Evolutionary conservation across 306 rosid genomes (phyloP).

Genomic region (Delonix regia): DNA sequence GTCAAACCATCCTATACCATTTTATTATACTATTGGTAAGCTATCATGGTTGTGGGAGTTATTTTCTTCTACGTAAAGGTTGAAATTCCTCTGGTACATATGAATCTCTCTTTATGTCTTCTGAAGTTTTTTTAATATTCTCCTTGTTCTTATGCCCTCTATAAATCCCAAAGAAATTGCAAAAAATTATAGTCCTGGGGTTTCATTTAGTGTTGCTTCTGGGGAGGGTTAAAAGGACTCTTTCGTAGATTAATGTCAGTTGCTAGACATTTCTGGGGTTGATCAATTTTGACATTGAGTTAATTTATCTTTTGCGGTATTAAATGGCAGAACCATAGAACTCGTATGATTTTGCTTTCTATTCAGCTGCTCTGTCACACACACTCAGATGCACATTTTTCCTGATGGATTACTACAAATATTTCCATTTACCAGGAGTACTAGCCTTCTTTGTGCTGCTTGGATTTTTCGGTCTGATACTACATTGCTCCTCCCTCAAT

Average conservation of each 20-base stretch:
- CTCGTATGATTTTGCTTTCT: slow-evolving; percentile 10
- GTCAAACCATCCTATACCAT: slow-evolving; percentile 96
- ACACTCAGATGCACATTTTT: neutral
- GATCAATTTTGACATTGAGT: neutral
- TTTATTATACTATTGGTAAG: slow-evolving; percentile 93
- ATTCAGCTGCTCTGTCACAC: neutral
- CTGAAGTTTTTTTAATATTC: slow-evolving; percentile 14
- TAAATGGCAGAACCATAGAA: slow-evolving; percentile 29
- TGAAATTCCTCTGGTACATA: slow-evolving; percentile 2
- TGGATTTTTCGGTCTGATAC: slow-evolving; percentile 95
- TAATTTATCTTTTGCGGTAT: slow-evolving; percentile 4
- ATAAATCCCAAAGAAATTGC: neutral
- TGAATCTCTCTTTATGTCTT: neutral
- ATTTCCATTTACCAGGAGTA: slow-evolving; percentile 64
- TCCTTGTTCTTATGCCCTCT: neutral
- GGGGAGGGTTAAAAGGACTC: neutral
- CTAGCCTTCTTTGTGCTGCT: slow-evolving; percentile 93
- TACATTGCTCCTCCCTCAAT: slow-evolving; percentile 90
- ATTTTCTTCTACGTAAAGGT: slow-evolving; percentile 12
- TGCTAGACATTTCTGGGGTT: neutral
- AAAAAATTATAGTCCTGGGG: neutral
- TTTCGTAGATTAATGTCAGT: neutral
- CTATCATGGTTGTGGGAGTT: slow-evolving; percentile 3
- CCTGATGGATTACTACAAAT: neutral
- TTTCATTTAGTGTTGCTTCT: neutral